These are phyloP conservation scores for Russula ochroleuca DNA, from an alignment of 768 basidiomycete species.

Conservation along the genomic window DNA sequence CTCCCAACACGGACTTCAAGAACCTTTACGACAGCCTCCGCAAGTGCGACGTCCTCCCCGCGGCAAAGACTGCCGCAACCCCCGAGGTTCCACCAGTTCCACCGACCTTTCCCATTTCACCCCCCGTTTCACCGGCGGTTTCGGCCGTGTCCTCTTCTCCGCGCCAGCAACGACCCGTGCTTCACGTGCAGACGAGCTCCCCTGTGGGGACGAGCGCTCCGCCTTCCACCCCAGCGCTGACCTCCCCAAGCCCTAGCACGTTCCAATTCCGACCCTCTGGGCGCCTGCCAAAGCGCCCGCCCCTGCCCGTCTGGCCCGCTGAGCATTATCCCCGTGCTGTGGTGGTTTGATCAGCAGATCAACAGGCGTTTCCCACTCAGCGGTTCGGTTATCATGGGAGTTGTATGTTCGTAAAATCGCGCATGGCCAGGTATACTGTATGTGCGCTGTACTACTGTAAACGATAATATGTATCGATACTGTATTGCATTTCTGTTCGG, in stretches of 20 bases:
- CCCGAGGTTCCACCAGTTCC: neutral
- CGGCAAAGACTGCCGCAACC: neutral
- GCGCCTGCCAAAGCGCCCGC: constrained; percentile 17
- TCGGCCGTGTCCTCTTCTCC: constrained; percentile 28
- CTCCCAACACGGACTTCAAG: constrained; percentile 23
- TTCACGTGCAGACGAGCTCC: constrained; percentile 20
- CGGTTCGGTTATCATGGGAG: neutral
- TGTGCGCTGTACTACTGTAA: neutral
- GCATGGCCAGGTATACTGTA: neutral
- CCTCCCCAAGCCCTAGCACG: constrained; percentile 12
- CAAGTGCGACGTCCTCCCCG: constrained; percentile 1
- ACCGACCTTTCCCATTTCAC: neutral
- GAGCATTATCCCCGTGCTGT: constrained; percentile 21
- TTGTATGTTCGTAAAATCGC: neutral
- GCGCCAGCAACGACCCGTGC: constrained; percentile 16
- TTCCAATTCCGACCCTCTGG: constrained; percentile 16
- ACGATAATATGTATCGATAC: constrained; percentile 5
- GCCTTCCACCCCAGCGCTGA: constrained; percentile 15
- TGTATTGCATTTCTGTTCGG: neutral
- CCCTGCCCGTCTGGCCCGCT: constrained; percentile 14
- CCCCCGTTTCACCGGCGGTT: constrained; percentile 28
- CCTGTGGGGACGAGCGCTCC: constrained; percentile 20
- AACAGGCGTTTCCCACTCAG: too few relatives aligned
- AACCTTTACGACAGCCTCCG: constrained; percentile 20
- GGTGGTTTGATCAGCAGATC: constrained; percentile 16